Evolutionary conservation across 495 filamentous ascomycete genomes (phyloP).

Genomic region (Aspergillus leporis): DNA sequence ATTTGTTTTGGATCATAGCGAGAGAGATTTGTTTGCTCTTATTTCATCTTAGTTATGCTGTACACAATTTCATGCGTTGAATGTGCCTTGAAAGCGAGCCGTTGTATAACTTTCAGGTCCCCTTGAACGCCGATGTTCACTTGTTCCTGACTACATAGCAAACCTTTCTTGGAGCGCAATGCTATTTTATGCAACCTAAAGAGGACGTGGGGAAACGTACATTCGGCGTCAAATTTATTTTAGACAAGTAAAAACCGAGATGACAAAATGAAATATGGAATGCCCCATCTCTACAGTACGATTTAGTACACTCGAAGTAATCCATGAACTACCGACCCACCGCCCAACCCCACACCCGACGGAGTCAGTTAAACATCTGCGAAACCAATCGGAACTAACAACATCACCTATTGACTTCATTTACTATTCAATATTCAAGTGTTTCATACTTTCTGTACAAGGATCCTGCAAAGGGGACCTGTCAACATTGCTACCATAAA

Average conservation of each 20-base stretch:
- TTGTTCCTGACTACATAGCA: too few species aligned
- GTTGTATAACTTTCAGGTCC: background rate
- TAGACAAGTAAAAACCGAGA: too few species aligned
- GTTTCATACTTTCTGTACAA: background rate
- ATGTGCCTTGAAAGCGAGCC: background rate
- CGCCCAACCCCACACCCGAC: background rate
- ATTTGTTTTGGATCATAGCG: conserved; percentile 9
- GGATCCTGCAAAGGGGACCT: background rate
- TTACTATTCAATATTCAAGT: background rate
- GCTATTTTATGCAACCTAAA: too few species aligned
- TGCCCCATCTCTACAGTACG: too few species aligned
- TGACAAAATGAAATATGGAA: too few species aligned
- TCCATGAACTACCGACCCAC: background rate
- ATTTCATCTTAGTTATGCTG: background rate
- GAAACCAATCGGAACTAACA: background rate
- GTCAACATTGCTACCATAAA: background rate
- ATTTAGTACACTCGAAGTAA: too few species aligned
- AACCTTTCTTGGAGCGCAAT: too few species aligned
- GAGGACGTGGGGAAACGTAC: too few species aligned
- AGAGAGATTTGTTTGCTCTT: background rate
- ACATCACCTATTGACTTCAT: background rate
- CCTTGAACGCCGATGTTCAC: too few species aligned
- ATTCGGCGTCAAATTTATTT: too few species aligned
- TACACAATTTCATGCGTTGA: background rate
- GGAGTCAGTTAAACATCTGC: background rate